Conservation (phyloP, 2,329 filamentous ascomycete species). For the Diaporthe vaccinii region DNA sequence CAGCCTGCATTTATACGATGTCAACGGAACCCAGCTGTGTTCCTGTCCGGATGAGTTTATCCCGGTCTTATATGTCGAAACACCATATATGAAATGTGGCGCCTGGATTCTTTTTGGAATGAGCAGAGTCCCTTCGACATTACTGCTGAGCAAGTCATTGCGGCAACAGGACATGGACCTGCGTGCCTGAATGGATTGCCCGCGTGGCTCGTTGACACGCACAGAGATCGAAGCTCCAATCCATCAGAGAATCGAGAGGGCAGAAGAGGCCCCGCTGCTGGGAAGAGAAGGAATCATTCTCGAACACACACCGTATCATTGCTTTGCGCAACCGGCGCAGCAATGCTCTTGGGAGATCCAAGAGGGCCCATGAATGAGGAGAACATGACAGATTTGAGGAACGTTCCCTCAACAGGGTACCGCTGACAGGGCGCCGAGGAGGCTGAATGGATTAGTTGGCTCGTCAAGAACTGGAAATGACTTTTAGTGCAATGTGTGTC, state of each 20-base stretch:
- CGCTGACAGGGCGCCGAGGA: not conserved
- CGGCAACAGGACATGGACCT: not conserved
- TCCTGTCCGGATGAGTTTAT: not conserved
- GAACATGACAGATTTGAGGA: not conserved
- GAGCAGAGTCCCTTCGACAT: not conserved
- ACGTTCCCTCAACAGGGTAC: not conserved
- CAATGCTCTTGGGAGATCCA: not conserved
- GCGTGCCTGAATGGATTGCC: not conserved
- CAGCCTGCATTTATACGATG: not conserved
- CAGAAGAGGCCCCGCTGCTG: not conserved
- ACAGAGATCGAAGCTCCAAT: not conserved
- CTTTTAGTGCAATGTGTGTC: slow-evolving; percentile 4
- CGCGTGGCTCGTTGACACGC: not conserved
- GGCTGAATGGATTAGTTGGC: not conserved
- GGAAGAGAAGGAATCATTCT: not conserved
- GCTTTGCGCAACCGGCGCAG: not conserved
- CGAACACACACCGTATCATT: not conserved
- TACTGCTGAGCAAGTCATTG: not conserved
- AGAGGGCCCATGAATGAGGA: not conserved
- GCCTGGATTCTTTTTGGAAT: not conserved
- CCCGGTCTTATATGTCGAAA: not conserved
- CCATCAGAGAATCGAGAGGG: not conserved
- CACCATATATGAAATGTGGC: slow-evolving; percentile 14
- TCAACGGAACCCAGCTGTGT: not conserved
- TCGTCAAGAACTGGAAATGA: not conserved